Evolutionary conservation across 2,329 filamentous ascomycete genomes (phyloP).

Genomic region (Paecilomyces sp.): DNA sequence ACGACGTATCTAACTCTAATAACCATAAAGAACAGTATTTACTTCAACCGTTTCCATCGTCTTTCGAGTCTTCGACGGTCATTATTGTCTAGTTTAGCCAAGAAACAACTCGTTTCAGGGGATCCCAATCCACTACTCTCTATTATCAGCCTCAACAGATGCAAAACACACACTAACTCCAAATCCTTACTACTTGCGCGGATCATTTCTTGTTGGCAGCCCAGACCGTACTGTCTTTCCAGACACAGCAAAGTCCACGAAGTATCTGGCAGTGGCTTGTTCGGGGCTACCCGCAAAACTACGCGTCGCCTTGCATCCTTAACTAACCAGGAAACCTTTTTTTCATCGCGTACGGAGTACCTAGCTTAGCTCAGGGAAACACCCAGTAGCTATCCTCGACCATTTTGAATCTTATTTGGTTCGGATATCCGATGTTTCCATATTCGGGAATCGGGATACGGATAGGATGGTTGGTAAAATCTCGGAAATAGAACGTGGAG

Average conservation of each 20-base stretch:
- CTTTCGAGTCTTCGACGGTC: too few relatives aligned
- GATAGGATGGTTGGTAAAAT: neutral
- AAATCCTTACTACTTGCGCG: neutral
- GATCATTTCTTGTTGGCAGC: neutral
- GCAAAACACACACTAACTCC: neutral
- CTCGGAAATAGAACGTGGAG: neutral
- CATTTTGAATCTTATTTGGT: neutral
- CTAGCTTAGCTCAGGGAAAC: neutral
- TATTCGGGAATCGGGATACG: neutral
- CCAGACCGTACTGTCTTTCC: neutral
- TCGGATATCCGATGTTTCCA: neutral
- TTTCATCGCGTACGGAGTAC: neutral
- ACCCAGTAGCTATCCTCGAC: neutral
- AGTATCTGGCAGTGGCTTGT: neutral
- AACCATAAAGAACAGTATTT: too few relatives aligned
- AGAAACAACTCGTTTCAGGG: too few relatives aligned
- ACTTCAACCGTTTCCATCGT: too few relatives aligned
- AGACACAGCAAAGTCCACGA: neutral
- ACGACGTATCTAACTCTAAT: neutral
- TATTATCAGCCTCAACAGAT: neutral
- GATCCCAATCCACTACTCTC: too few relatives aligned
- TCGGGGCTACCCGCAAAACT: neutral
- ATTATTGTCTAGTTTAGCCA: too few relatives aligned
- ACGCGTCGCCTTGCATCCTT: neutral
- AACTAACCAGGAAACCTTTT: neutral